A percentile compares a stretch with the other conserved stretches of the same genome.
These are phyloP conservation scores for Pisolithus thermaeus DNA, from an alignment of 1,284 basidiomycete genomes.

Conservation along the genomic window DNA sequence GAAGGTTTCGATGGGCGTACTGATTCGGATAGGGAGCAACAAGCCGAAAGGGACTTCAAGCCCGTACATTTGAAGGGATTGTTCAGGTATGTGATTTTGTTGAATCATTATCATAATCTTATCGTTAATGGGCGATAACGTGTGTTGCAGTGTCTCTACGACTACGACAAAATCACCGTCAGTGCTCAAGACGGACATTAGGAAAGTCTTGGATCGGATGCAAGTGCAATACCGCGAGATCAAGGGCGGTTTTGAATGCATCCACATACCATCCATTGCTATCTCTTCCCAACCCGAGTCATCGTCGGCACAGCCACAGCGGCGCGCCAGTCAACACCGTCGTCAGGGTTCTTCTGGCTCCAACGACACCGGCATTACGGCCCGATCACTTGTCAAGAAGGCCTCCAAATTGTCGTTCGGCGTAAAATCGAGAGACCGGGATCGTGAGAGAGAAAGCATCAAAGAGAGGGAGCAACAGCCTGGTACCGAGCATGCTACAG, in stretches of 20 bases:
- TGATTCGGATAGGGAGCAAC: slow-evolving; percentile 30
- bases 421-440: slow-evolving; percentile 35
- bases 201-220: slow-evolving; percentile 86
- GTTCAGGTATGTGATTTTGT: slow-evolving; percentile 58
- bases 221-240: slow-evolving; percentile 92
- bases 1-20: slow-evolving; percentile 34
- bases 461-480: slow-evolving; percentile 34
- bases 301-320: slow-evolving; percentile 8
- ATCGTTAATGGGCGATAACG: background rate
- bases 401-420: slow-evolving; percentile 71
- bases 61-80: slow-evolving; percentile 86
- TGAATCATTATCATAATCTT: background rate
- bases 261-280: slow-evolving; percentile 92
- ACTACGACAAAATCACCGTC: slow-evolving; percentile 87
- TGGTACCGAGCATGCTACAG: slow-evolving; percentile 23
- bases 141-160: slow-evolving; percentile 71
- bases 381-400: slow-evolving; percentile 62
- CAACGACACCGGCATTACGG: slow-evolving; percentile 42
- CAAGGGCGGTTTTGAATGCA: slow-evolving; percentile 91
- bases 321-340: slow-evolving; percentile 35
- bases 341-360: slow-evolving; percentile 47
- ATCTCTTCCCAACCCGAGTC: slow-evolving; percentile 60
- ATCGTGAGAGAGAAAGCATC: slow-evolving; percentile 21
- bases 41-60: slow-evolving; percentile 69
- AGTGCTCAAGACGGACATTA: slow-evolving; percentile 80